Conservation (phyloP, 257 asterid species). For the Ilex aquifolium region DNA sequence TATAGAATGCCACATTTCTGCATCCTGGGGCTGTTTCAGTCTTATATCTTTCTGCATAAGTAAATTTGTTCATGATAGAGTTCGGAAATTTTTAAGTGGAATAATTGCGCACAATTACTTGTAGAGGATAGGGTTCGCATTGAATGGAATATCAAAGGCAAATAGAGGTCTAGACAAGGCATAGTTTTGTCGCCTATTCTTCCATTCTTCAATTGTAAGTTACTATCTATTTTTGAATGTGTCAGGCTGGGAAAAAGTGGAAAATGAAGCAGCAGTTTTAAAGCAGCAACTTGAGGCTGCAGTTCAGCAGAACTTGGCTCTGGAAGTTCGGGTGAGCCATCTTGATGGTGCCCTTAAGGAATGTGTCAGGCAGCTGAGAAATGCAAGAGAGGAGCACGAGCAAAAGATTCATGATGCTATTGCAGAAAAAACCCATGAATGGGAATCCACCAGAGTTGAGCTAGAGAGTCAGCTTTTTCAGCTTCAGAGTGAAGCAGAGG, state of each 20-base stretch:
- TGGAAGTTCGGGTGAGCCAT: constrained; percentile 62
- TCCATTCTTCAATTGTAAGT: constrained; percentile 1
- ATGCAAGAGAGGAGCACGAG: constrained; percentile 60
- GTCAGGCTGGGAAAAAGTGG: constrained; percentile 90
- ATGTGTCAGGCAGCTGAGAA: constrained; percentile 67
- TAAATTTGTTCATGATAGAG: too few species aligned
- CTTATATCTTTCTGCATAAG: too few species aligned
- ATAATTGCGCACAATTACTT: not conserved
- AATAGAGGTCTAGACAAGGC: too few species aligned
- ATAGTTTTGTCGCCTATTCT: not conserved
- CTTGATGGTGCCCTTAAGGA: constrained; percentile 76
- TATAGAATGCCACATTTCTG: not conserved
- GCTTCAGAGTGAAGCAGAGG: constrained; percentile 30
- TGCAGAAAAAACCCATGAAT: constrained; percentile 30
- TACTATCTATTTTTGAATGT: not conserved
- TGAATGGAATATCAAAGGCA: too few species aligned
- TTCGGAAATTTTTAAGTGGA: too few species aligned
- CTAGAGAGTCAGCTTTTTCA: constrained; percentile 44
- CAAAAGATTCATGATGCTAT: constrained; percentile 31
- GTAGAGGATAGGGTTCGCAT: not conserved
- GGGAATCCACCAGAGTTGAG: constrained; percentile 35
- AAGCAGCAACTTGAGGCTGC: constrained; percentile 70
- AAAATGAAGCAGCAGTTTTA: constrained; percentile 49
- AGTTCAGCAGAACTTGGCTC: constrained; percentile 51
- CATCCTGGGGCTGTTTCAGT: too few species aligned